Percentiles rank a stretch among this genome's conserved stretches.
Conservation (phyloP, 495 filamentous ascomycete genomes). For the Penicillium chermesinum region DNA sequence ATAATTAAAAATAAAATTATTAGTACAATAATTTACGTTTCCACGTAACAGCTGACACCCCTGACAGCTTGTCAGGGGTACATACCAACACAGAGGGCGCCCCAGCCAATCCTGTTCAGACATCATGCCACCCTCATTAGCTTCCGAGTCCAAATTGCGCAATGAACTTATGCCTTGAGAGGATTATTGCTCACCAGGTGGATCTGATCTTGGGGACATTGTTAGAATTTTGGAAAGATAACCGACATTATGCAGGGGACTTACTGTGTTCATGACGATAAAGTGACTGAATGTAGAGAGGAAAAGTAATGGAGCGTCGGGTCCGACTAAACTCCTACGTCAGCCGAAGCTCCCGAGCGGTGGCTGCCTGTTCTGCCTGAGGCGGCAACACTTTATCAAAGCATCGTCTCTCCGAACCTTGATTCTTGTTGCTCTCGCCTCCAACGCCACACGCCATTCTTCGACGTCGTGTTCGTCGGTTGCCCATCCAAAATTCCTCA, state of each 20-base stretch:
- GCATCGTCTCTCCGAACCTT: not conserved
- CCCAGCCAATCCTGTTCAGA: constrained; percentile 74
- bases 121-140: not conserved
- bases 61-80: not conserved
- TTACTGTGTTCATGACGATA: constrained; percentile 45
- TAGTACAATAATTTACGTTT: not conserved
- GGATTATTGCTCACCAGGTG: constrained; percentile 41
- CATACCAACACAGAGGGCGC: constrained; percentile 69
- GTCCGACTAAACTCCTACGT: too few species aligned
- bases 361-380: constrained; percentile 17
- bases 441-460: too few species aligned
- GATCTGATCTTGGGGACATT: constrained; percentile 41
- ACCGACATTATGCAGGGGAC: not conserved
- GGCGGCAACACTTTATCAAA: constrained; percentile 9
- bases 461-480: too few species aligned
- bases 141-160: not conserved
- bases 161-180: constrained; percentile 3
- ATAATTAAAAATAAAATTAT: constrained; percentile 3
- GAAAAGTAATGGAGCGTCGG: constrained; percentile 12
- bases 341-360: constrained; percentile 13
- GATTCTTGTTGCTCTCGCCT: not conserved
- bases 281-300: constrained; percentile 6
- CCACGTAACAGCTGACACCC: not conserved
- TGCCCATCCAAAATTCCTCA: too few species aligned
- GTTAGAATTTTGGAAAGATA: constrained; percentile 5